Conservation (phyloP, 805 yeast genomes). For the Maudiozyma barnettii region DNA sequence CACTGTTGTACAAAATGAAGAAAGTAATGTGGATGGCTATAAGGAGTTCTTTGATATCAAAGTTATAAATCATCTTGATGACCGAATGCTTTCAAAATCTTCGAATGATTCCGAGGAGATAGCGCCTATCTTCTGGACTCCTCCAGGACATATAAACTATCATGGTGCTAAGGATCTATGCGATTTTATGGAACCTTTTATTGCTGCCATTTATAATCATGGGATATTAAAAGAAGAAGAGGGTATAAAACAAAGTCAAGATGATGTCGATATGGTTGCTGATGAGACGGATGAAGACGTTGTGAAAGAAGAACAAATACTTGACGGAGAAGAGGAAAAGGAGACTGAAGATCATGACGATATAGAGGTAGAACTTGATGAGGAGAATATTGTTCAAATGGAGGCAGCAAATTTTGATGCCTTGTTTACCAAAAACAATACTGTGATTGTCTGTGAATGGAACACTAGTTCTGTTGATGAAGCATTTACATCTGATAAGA, state of each 20-base stretch:
- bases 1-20: background rate
- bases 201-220: constrained; percentile 21
- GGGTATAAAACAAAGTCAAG: background rate
- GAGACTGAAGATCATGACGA: background rate
- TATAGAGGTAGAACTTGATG: background rate
- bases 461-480: constrained; percentile 36
- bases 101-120: background rate
- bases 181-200: constrained; percentile 9
- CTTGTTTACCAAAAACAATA: constrained; percentile 8
- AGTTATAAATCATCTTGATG: constrained; percentile 3
- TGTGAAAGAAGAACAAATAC: background rate
- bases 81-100: background rate
- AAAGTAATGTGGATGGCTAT: background rate
- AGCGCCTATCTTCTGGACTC: constrained; percentile 16
- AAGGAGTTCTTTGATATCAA: constrained; percentile 15
- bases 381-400: background rate
- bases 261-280: background rate
- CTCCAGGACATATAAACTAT: constrained; percentile 13
- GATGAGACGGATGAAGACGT: background rate
- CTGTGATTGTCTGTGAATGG: constrained; percentile 63
- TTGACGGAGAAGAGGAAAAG: background rate
- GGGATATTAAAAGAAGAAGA: background rate
- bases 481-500: constrained; percentile 45
- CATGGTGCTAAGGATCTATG: constrained; percentile 11
- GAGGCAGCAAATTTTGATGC: background rate